These are phyloP conservation scores for Crotalaria pallida DNA, from an alignment of 306 rosid species.

Conservation along the genomic window DNA sequence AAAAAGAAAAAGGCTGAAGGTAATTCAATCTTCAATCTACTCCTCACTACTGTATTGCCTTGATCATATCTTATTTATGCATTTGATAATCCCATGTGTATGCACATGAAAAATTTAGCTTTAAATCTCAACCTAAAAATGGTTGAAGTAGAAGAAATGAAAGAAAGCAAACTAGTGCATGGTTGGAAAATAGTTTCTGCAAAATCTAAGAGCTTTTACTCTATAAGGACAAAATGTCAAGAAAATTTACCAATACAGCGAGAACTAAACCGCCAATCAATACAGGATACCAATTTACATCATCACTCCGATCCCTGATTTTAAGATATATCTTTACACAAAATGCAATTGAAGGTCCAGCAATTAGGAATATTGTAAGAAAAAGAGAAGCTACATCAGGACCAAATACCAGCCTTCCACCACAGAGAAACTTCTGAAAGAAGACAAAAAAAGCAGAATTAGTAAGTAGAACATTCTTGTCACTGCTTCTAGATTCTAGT, in stretches of 20 bases:
- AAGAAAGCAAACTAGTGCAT: neutral
- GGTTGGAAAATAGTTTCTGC: neutral
- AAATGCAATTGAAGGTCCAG: slow-evolving; percentile 69
- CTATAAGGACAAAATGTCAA: neutral
- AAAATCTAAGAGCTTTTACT: neutral
- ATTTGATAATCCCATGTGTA: neutral
- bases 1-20: neutral
- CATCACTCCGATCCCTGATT: slow-evolving; percentile 17
- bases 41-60: neutral
- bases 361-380: slow-evolving; percentile 60
- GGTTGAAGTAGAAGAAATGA: neutral
- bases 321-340: slow-evolving; percentile 49
- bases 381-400: slow-evolving; percentile 80
- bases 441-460: slow-evolving; percentile 29
- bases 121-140: neutral
- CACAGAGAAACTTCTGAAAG: slow-evolving; percentile 75
- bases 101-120: neutral
- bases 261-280: slow-evolving; percentile 46
- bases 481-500: slow-evolving; percentile 2
- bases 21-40: neutral
- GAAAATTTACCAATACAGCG: slow-evolving; percentile 61
- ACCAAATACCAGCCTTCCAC: slow-evolving; percentile 92
- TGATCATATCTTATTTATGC: neutral
- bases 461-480: slow-evolving; percentile 9
- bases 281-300: slow-evolving; percentile 45